Evolutionary conservation across 495 filamentous ascomycete species (phyloP), one percentile per base, ranked within the genome.

Genomic region (Penicillium alfredii): DNA sequence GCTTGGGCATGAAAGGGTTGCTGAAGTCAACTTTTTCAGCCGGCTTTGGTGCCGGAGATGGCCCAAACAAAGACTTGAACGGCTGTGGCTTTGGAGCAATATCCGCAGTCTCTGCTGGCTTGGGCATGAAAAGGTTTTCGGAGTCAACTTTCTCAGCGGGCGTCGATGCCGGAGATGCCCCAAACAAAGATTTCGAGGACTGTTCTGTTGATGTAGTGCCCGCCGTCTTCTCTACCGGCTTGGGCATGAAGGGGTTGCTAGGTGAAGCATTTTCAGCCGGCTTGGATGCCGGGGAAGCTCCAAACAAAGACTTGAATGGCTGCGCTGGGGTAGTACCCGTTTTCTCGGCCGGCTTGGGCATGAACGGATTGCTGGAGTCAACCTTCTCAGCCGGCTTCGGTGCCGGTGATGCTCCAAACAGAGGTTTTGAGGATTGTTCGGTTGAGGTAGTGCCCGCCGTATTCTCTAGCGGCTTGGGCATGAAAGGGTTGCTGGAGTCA

Each of bases 101-200:
- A n/a, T n/a, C n/a, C n/a, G n/a, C n/a, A n/a, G n/a, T 34, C 8
- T 23, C 25, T 10, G 42, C 19, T 26, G 47, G 42, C 14, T 50
- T 38, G 4, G 38, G 6, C 5, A 37, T 22, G 30, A 40, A 40
- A 1, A 42, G 28, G 4, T 8, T 16, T 4, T 14, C 27, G 15
- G 12, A 8, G 11, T 14, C 11, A 11, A 8, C 22, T 18, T 29
- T 20, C 35, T 31, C 36, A 7, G 24, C 34, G 6, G 35, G 35
- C 20, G 32, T 22, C 0, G 45, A 22, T 6, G 38, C 33, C n/a
- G 38, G 11, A 1, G 40, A 3, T 12, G 33, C 20, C 12, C 43
- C 43, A 19, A 46, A 49, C 11, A 22, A 20, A 19, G 33, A 22
- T 22, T 36, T 36, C 5, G 33, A 0, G 13, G 22, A 23, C 23